phyloP scores from a whole-genome alignment of 257 asterid species.

The Solanum lignicaule region DNA sequence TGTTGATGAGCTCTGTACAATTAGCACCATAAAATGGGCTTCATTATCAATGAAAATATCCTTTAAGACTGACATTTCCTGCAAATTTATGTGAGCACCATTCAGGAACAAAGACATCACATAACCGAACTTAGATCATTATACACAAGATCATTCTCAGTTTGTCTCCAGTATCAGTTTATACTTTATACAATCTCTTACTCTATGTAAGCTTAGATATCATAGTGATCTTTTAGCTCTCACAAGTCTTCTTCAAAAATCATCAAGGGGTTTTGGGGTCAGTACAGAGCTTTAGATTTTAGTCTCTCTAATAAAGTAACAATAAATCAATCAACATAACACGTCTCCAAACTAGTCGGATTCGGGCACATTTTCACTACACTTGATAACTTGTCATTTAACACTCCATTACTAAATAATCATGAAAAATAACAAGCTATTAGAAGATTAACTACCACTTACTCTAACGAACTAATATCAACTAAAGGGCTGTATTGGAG shows the following conservation, averaged over 20 bases:
- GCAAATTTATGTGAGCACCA: neutral
- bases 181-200: neutral
- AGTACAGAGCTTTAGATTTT: neutral
- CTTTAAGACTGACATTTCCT: constrained; percentile 33
- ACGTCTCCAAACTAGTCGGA: neutral
- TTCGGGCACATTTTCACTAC: neutral
- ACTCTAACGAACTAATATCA: neutral
- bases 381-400: neutral
- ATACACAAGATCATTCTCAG: neutral
- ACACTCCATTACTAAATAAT: neutral
- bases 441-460: neutral
- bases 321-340: neutral
- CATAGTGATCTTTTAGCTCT: neutral
- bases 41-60: constrained; percentile 22
- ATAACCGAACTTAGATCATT: neutral
- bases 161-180: neutral
- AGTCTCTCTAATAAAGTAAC: neutral
- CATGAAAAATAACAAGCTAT: neutral
- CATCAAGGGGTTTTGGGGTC: neutral
- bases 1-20: constrained; percentile 15
- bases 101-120: neutral
- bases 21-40: constrained; percentile 18
- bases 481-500: neutral
- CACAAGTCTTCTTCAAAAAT: neutral
- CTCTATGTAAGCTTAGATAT: neutral